Evolutionary conservation across 169 alveolate genomes (phyloP).

Genomic region (Babesia gibsoni): DNA sequence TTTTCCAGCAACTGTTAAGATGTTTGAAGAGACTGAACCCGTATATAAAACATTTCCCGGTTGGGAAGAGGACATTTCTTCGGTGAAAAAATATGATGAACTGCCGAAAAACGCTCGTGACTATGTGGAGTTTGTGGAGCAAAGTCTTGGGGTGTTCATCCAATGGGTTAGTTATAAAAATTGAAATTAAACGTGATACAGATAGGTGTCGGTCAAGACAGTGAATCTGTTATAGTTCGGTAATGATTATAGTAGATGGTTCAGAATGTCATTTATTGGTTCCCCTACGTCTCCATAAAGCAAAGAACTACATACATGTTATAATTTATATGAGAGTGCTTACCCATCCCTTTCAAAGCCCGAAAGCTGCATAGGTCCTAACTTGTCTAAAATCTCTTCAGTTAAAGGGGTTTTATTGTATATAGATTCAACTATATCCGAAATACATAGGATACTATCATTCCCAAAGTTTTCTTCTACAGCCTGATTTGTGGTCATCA

Average conservation of each 20-base stretch:
- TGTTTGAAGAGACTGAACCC: constrained; percentile 79
- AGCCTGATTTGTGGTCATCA: constrained; percentile 18
- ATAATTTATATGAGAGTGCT: neutral
- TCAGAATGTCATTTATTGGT: neutral
- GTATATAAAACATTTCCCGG: constrained; percentile 84
- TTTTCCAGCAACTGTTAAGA: constrained; percentile 83
- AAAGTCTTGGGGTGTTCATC: constrained; percentile 76
- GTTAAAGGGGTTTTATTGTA: constrained; percentile 22
- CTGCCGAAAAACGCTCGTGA: constrained; percentile 83
- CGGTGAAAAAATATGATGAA: constrained; percentile 72
- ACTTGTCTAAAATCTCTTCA: constrained; percentile 40
- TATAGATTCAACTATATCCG: constrained; percentile 38
- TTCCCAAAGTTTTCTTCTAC: constrained; percentile 48
- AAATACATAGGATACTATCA: constrained; percentile 23
- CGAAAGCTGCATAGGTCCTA: constrained; percentile 38
- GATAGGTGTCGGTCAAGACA: constrained; percentile 60
- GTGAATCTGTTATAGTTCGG: constrained; percentile 19
- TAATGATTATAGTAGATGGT: neutral
- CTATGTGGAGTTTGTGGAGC: constrained; percentile 80
- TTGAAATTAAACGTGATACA: neutral
- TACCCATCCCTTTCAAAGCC: constrained; percentile 8
- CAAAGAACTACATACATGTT: neutral
- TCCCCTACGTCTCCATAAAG: constrained; percentile 27
- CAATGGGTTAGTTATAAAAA: constrained; percentile 82
- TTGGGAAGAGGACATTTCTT: constrained; percentile 85